These are phyloP conservation scores for Purpureocillium lavendulum DNA, from an alignment of 2,329 filamentous ascomycete genomes.

Conservation along the genomic window DNA sequence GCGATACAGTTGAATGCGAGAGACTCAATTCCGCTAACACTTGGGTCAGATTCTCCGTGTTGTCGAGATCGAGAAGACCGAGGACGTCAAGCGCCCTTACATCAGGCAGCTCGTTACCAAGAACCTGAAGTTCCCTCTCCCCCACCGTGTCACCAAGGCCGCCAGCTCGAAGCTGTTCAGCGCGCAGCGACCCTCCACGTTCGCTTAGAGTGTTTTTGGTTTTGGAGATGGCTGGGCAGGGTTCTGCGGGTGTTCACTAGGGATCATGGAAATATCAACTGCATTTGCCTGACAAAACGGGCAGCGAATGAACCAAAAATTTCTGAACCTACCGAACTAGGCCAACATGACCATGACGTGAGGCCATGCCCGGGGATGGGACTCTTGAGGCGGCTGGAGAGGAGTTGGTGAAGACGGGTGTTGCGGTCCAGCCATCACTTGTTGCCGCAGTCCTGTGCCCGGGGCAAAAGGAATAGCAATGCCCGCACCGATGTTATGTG, in stretches of 20 bases:
- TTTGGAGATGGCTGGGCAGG: slow-evolving; percentile 43
- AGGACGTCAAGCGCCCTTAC: slow-evolving; percentile 96
- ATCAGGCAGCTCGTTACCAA: slow-evolving; percentile 97
- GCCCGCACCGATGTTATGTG: too few relatives aligned
- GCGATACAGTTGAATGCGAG: too few relatives aligned
- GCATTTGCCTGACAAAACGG: slow-evolving; percentile 45
- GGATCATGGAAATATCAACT: slow-evolving; percentile 52
- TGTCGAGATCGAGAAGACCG: slow-evolving; percentile 89
- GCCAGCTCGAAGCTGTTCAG: slow-evolving; percentile 85
- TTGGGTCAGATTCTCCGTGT: slow-evolving; percentile 85
- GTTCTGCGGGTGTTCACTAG: slow-evolving; percentile 52
- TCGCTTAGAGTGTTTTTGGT: slow-evolving; percentile 71
- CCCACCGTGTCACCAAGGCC: slow-evolving; percentile 85
- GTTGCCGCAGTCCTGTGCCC: too few relatives aligned
- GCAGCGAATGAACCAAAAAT: slow-evolving; percentile 36
- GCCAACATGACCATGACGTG: slow-evolving; percentile 1
- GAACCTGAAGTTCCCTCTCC: slow-evolving; percentile 95
- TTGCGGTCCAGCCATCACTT: too few relatives aligned
- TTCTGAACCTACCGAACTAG: slow-evolving; percentile 9
- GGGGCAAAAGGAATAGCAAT: too few relatives aligned
- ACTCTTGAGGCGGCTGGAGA: too few relatives aligned
- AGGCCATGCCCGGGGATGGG: slow-evolving; percentile 4
- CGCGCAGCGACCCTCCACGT: slow-evolving; percentile 89
- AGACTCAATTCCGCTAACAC: too few relatives aligned
- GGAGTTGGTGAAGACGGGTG: too few relatives aligned